These are phyloP conservation scores for Eragrostis curvula DNA, from an alignment of 176 grass and related monocot genomes.

Conservation along the genomic window DNA sequence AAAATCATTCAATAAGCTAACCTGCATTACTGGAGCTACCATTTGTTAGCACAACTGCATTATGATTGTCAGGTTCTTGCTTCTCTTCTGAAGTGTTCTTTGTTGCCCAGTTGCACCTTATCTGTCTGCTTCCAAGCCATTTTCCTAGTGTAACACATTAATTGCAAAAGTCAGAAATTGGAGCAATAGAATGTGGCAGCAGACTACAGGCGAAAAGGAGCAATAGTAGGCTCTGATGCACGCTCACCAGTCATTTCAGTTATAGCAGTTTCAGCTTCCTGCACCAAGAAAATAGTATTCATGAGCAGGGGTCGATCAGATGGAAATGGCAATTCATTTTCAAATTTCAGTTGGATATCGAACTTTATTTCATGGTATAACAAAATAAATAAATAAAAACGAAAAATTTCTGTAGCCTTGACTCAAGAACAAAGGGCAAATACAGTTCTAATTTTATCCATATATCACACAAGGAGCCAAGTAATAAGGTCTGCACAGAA, in stretches of 20 bases:
- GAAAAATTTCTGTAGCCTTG: not conserved
- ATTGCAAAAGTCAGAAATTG: slow-evolving; percentile 27
- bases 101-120: slow-evolving; percentile 85
- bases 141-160: slow-evolving; percentile 53
- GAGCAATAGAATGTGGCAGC: slow-evolving; percentile 13
- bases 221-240: slow-evolving; percentile 13
- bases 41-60: slow-evolving; percentile 75
- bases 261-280: slow-evolving; percentile 90
- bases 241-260: slow-evolving; percentile 78
- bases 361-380: slow-evolving; percentile 21
- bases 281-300: slow-evolving; percentile 26
- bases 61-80: slow-evolving; percentile 71
- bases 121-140: slow-evolving; percentile 92
- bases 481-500: not conserved
- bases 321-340: slow-evolving; percentile 1
- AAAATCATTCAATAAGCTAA: slow-evolving; percentile 36
- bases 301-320: not conserved
- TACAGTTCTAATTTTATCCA: slow-evolving; percentile 22
- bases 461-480: not conserved
- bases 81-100: slow-evolving; percentile 78
- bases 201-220: not conserved
- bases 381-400: not conserved
- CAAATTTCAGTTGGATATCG: slow-evolving; percentile 14
- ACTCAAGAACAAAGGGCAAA: not conserved
- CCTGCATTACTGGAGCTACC: slow-evolving; percentile 69